Base-by-base conservation (phyloP, 306 rosid species). In the Fragaria ananassa region DNA sequence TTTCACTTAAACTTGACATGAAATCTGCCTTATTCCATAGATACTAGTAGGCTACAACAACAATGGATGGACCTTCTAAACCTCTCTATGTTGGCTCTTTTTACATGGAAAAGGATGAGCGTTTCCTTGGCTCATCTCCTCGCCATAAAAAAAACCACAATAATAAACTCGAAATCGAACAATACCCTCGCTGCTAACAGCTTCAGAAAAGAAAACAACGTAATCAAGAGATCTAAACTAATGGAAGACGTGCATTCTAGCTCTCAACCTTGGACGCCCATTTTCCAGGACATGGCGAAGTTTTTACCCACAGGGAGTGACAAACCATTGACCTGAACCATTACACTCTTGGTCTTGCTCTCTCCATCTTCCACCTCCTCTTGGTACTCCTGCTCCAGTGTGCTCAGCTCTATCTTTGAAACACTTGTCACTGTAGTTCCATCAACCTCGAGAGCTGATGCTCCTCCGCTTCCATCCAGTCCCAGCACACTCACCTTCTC, bases 211-310 rank as follows among this genome's bases (percentile, higher is more conserved):
- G 7, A 21, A 23, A 56, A 21, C 57, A 29, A 47, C 53, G 41
- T 18, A 64, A 79, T 49, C 44, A 75, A 74, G 66, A 68, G 74
- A 51, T 50, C 79, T 51, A 76, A 79, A 57, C 57, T 39, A 31
- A 71, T 17, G 23, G 19, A 12, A 12, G 25, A 58, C 53, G 42
- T 13, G 2, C 31, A 23, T 19, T 70, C 78, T 34, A 57, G 62
- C 44, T 11, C 66, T 79, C 37, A 88, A 70, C 57, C 72, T 62
- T 76, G 81, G 77, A 80, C 12, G 79, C 86, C 92, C 97, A 95
- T 89, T 74, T 89, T 92, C 97, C 97, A 95, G n/a, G 86, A 81
- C 78, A 95, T 1, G 6, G 83, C 97, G 77, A 95, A 95, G 86
- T 87, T 95, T 68, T 89, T 89, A 14, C 97, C 99, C 3, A 95